Evolutionary conservation across 2,329 filamentous ascomycete species (phyloP).

Genomic region (Byssothecium circinans): DNA sequence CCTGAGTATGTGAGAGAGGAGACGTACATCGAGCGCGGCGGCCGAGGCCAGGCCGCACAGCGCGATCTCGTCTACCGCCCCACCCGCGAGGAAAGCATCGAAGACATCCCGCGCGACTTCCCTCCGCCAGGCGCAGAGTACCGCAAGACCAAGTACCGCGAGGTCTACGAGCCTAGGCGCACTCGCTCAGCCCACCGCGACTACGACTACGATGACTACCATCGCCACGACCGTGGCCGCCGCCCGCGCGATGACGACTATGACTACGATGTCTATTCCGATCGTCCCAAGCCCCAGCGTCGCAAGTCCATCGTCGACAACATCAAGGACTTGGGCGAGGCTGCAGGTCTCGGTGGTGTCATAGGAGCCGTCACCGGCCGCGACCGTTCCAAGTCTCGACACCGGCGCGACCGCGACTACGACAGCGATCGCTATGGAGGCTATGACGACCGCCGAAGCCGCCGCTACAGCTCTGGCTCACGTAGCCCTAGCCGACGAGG

Average conservation of each 20-base stretch:
- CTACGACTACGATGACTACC: conserved; percentile 58
- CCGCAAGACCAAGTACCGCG: conserved; percentile 51
- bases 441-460: conserved; percentile 36
- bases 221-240: conserved; percentile 44
- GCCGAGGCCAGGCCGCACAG: conserved; percentile 45
- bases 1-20: conserved; percentile 55
- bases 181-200: conserved; percentile 66
- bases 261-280: conserved; percentile 48
- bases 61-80: conserved; percentile 55
- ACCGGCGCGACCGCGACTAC: conserved; percentile 54
- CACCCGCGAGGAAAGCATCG: conserved; percentile 75
- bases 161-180: conserved; percentile 56
- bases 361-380: conserved; percentile 54
- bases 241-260: conserved; percentile 54
- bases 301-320: conserved; percentile 61
- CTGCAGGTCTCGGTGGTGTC: conserved; percentile 60
- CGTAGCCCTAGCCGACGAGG: conserved; percentile 53
- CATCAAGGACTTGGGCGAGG: conserved; percentile 57
- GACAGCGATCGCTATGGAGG: conserved; percentile 42
- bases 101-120: conserved; percentile 83
- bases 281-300: conserved; percentile 49
- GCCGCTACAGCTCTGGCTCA: conserved; percentile 58
- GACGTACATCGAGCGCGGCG: conserved; percentile 54
- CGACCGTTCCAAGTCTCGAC: conserved; percentile 64
- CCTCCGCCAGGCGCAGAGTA: conserved; percentile 68